phyloP scores from a whole-genome alignment of 2,329 filamentous ascomycete species.

The Trichoderma asperellum region DNA sequence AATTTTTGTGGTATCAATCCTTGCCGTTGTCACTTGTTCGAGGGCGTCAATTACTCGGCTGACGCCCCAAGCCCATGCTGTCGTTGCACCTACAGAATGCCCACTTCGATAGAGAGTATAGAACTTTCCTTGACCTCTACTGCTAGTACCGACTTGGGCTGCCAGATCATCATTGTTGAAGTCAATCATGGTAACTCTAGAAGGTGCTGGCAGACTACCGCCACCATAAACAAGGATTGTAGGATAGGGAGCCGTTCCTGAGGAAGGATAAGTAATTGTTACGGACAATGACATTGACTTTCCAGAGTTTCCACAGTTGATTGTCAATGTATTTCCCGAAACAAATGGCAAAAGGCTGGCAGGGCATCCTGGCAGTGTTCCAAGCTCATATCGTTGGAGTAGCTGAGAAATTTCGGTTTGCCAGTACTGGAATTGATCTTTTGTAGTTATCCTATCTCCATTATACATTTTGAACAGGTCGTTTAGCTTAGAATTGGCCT shows the following conservation, averaged over 20 bases:
- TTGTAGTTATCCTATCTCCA: conserved; percentile 13
- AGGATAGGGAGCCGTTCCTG: conserved; percentile 11
- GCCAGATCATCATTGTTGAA: conserved; percentile 22
- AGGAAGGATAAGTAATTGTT: conserved; percentile 16
- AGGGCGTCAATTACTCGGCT: conserved; percentile 24
- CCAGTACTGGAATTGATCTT: background rate
- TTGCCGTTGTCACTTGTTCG: background rate
- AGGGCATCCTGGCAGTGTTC: conserved; percentile 6
- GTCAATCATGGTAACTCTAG: conserved; percentile 17
- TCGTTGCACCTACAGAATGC: conserved; percentile 10
- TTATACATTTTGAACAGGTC: conserved; percentile 16
- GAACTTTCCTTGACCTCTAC: conserved; percentile 19
- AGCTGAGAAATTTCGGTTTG: conserved; percentile 13
- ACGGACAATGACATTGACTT: conserved; percentile 15
- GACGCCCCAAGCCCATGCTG: conserved; percentile 22
- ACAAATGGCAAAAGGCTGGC: background rate
- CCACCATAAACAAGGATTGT: conserved; percentile 14
- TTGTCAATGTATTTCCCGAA: conserved; percentile 15
- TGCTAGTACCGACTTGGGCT: conserved; percentile 13
- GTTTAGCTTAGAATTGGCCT: conserved; percentile 7
- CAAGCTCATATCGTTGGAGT: conserved; percentile 18
- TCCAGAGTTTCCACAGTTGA: conserved; percentile 10
- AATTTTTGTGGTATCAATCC: conserved; percentile 12
- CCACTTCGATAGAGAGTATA: background rate
- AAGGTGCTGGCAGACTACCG: conserved; percentile 14